phyloP scores from a whole-genome alignment of 1,139 yeast genomes.

The Geotrichum europaeum region DNA sequence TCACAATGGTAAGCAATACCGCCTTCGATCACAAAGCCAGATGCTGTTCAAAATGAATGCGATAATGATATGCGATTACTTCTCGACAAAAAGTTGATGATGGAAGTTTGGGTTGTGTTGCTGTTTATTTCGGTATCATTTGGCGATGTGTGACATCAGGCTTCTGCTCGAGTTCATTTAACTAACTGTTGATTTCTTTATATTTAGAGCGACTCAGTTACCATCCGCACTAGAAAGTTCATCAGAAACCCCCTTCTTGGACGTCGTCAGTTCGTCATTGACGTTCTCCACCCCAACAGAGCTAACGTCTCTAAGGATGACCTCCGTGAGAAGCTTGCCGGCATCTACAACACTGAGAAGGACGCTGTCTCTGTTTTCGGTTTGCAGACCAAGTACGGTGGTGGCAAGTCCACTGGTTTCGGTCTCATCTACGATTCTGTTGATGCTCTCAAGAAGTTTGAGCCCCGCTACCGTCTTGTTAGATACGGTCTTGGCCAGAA shows the following conservation, averaged over 20 bases:
- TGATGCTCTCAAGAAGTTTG: slow-evolving; percentile 97
- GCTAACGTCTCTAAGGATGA: slow-evolving; percentile 99
- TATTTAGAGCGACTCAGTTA: slow-evolving; percentile 89
- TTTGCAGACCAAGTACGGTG: slow-evolving; percentile 99
- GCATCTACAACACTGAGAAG: slow-evolving; percentile 96
- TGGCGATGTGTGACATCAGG: not conserved
- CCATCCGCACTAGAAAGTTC: slow-evolving; percentile 99
- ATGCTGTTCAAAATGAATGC: not conserved
- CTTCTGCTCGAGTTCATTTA: not conserved
- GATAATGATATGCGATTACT: not conserved
- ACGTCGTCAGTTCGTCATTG: slow-evolving; percentile 99
- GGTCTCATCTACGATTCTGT: slow-evolving; percentile 98
- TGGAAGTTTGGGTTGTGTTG: not conserved
- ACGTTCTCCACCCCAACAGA: slow-evolving; percentile 99
- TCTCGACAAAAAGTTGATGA: not conserved
- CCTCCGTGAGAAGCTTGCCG: slow-evolving; percentile 95
- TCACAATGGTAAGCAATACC: not conserved
- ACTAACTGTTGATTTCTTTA: not conserved
- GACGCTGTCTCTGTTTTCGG: slow-evolving; percentile 98
- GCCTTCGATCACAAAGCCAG: not conserved
- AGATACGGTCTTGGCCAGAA: slow-evolving; percentile 97
- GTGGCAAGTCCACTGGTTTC: slow-evolving; percentile 99
- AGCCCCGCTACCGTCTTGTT: slow-evolving; percentile 98
- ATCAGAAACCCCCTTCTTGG: slow-evolving; percentile 98
- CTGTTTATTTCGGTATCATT: not conserved